Conservation (phyloP, 306 rosid genomes). For the Malus sieversii region DNA sequence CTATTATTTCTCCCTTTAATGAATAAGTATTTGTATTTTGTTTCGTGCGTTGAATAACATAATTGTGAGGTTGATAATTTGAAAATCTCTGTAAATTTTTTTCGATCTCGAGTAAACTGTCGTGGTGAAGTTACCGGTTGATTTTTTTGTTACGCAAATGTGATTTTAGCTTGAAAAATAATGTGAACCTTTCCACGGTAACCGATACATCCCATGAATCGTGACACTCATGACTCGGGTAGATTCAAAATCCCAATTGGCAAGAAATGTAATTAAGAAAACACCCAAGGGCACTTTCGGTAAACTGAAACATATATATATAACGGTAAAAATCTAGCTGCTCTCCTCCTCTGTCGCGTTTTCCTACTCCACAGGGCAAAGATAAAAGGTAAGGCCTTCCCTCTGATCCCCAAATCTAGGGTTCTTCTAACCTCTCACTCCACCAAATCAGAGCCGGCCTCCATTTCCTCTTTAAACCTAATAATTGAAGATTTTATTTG, state of each 20-base stretch:
- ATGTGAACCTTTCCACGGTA: not conserved
- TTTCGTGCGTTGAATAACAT: too few species aligned
- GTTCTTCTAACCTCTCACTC: slow-evolving; percentile 24
- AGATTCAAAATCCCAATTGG: slow-evolving; percentile 7
- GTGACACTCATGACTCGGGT: not conserved
- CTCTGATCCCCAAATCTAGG: slow-evolving; percentile 81
- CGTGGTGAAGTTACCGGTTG: too few species aligned
- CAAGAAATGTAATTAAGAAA: slow-evolving; percentile 16
- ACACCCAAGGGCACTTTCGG: slow-evolving; percentile 18
- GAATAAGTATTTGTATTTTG: too few species aligned
- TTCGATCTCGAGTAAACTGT: accelerated
- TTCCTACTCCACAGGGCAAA: slow-evolving; percentile 40
- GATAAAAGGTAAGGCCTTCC: slow-evolving; percentile 32
- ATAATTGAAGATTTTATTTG: not conserved
- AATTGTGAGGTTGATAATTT: too few species aligned
- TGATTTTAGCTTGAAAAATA: not conserved
- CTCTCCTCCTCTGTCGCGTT: slow-evolving; percentile 22
- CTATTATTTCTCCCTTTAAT: too few species aligned
- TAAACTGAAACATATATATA: not conserved
- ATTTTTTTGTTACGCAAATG: too few species aligned
- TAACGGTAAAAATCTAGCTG: not conserved
- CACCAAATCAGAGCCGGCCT: not conserved
- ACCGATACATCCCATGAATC: not conserved
- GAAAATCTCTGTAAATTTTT: too few species aligned
- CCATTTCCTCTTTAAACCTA: not conserved